phyloP scores from a whole-genome alignment of 1,284 basidiomycete genomes.

The Sanghuangporus baumii region DNA sequence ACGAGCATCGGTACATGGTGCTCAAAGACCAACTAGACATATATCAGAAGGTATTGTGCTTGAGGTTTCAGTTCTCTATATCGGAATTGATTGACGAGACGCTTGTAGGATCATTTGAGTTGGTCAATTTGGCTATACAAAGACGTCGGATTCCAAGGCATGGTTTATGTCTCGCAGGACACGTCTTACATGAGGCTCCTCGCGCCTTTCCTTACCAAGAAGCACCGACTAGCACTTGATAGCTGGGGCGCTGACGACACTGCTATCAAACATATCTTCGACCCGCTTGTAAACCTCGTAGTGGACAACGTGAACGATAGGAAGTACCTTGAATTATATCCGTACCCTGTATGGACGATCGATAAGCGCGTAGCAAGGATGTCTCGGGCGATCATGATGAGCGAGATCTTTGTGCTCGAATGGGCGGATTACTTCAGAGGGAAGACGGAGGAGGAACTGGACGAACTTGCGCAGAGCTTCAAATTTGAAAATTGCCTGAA shows the following conservation, averaged over 20 bases:
- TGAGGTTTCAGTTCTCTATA: background rate
- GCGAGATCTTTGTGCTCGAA: constrained; percentile 33
- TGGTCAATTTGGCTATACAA: constrained; percentile 89
- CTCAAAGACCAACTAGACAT: constrained; percentile 70
- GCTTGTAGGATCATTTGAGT: constrained; percentile 51
- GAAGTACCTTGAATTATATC: constrained; percentile 42
- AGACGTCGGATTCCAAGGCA: constrained; percentile 81
- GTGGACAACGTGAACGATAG: constrained; percentile 36
- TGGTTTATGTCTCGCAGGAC: constrained; percentile 64
- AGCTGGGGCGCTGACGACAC: constrained; percentile 58
- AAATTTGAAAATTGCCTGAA: constrained; percentile 47
- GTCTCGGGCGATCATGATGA: constrained; percentile 32
- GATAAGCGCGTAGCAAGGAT: constrained; percentile 23
- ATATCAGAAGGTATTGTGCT: constrained; percentile 48
- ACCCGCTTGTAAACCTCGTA: constrained; percentile 53
- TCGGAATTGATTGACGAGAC: background rate
- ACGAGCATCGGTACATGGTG: constrained; percentile 59
- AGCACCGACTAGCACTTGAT: constrained; percentile 57
- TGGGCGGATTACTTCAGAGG: constrained; percentile 35
- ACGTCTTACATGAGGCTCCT: constrained; percentile 69
- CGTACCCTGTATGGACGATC: constrained; percentile 46
- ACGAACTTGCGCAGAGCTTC: constrained; percentile 49
- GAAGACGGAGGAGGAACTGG: constrained; percentile 32
- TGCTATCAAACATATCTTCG: constrained; percentile 44
- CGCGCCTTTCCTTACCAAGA: constrained; percentile 56